Conservation (phyloP, 164 flowering plant genomes). For the Protea cynaroides region DNA sequence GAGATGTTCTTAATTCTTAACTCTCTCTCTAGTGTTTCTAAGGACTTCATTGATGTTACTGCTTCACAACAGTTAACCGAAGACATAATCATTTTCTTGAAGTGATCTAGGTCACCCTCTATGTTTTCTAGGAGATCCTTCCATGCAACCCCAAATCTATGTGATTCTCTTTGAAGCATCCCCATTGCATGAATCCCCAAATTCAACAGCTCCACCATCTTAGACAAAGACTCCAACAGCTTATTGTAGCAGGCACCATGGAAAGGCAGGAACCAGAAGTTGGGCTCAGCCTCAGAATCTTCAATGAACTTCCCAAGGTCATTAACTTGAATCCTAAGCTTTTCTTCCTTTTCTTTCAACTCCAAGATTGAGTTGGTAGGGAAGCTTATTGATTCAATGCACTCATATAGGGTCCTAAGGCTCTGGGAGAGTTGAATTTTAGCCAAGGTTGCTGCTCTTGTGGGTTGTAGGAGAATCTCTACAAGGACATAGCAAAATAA, state of each 20-base stretch:
- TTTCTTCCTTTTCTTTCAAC: conserved; percentile 29
- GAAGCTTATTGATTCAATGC: conserved; percentile 20
- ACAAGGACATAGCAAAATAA: conserved; percentile 55
- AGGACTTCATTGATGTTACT: conserved; percentile 15
- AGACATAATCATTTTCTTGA: conserved; percentile 28
- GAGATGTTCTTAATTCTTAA: neutral
- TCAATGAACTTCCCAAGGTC: conserved; percentile 45
- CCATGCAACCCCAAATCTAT: conserved; percentile 11
- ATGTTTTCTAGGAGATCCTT: conserved; percentile 16
- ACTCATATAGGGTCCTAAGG: conserved; percentile 28
- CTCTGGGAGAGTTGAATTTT: conserved; percentile 42
- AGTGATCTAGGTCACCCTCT: conserved; percentile 38
- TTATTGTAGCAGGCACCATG: conserved; percentile 43
- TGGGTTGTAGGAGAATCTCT: conserved; percentile 62
- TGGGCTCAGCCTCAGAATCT: conserved; percentile 78
- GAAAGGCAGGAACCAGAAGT: conserved; percentile 81
- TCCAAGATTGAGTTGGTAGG: neutral
- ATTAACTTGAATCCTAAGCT: conserved; percentile 26
- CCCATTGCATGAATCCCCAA: conserved; percentile 35
- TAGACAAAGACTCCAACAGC: conserved; percentile 42
- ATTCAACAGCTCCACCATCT: conserved; percentile 47
- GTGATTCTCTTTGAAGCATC: conserved; percentile 29
- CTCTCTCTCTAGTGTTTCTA: too few species aligned
- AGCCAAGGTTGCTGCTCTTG: conserved; percentile 62
- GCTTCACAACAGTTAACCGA: conserved; percentile 41